These are phyloP conservation scores for Leccinum incarnatum DNA, from an alignment of 768 basidiomycete species.

Conservation along the genomic window DNA sequence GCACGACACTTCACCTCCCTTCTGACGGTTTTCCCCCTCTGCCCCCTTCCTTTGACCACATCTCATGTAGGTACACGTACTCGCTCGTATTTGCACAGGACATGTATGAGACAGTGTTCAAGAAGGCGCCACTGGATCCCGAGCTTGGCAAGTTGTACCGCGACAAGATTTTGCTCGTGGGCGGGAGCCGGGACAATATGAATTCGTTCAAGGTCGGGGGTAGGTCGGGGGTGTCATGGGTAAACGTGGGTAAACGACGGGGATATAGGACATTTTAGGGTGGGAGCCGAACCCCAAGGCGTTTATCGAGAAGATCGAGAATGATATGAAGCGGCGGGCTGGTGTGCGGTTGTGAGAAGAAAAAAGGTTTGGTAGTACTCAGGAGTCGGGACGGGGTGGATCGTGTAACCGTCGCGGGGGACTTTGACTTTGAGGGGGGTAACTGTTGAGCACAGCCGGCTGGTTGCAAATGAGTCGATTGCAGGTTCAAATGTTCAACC, in stretches of 20 bases:
- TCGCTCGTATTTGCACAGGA: constrained; percentile 62
- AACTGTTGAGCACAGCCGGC: no score
- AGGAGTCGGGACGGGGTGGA: no score
- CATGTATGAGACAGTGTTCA: constrained; percentile 31
- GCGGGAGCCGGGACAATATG: background rate
- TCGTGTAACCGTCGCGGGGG: no score
- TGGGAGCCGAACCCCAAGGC: constrained; percentile 71
- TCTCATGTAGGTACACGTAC: constrained; percentile 54
- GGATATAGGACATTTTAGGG: constrained; percentile 68
- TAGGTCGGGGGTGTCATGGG: background rate
- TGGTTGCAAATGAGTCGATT: no score
- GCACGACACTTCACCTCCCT: no score
- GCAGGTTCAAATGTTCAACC: no score
- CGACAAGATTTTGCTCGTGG: background rate
- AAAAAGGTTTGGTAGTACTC: no score
- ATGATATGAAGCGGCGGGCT: no score
- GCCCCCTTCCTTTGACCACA: no score
- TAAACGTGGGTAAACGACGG: background rate
- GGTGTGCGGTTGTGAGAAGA: no score
- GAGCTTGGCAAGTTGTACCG: background rate
- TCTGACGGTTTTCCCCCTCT: no score
- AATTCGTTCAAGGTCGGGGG: background rate
- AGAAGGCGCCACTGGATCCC: background rate
- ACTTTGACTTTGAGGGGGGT: no score
- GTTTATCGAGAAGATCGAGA: constrained; percentile 32